These are phyloP conservation scores for Pascua sp. DNA, from an alignment of 1,284 basidiomycete species.

Conservation along the genomic window DNA sequence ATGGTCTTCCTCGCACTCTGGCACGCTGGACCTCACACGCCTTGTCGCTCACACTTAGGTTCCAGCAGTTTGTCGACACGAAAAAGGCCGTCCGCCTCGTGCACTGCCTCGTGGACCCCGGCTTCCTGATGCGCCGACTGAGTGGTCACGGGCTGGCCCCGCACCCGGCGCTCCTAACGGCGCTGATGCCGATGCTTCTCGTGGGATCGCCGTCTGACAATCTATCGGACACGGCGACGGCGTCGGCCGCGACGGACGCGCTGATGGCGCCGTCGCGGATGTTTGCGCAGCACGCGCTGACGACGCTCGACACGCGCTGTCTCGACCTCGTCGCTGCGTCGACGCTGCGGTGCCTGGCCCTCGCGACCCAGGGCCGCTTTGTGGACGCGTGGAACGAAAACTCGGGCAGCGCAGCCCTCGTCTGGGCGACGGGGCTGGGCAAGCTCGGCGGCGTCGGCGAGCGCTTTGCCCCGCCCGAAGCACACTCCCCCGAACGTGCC, in stretches of 20 bases:
- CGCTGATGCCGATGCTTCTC: constrained; percentile 27
- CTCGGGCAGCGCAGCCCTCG: constrained; percentile 18
- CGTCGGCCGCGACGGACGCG: constrained; percentile 6
- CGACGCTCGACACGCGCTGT: constrained; percentile 29
- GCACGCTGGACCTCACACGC: too few species aligned
- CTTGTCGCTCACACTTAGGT: constrained; percentile 14
- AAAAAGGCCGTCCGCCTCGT: constrained; percentile 10
- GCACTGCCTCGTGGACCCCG: constrained; percentile 24
- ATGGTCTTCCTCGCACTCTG: too few species aligned
- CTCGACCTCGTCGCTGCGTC: constrained; percentile 38
- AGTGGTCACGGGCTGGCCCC: constrained; percentile 21
- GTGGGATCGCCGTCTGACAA: constrained; percentile 17
- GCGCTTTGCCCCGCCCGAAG: constrained; percentile 15
- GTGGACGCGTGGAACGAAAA: constrained; percentile 42
- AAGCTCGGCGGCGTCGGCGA: constrained; percentile 34
- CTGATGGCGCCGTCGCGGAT: constrained; percentile 18
- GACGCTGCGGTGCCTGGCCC: constrained; percentile 22
- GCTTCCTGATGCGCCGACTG: constrained; percentile 25
- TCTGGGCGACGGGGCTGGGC: constrained; percentile 30
- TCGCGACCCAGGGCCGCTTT: constrained; percentile 28
- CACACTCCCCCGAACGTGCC: constrained; percentile 4
- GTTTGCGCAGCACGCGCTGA: constrained; percentile 23
- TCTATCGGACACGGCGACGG: constrained; percentile 1
- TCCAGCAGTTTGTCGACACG: constrained; percentile 26
- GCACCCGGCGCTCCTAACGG: constrained; percentile 34